A percentile compares a stretch with the other conserved stretches of the same genome.
These are phyloP conservation scores for Ceratocystiopsis minuta DNA, from an alignment of 2,329 filamentous ascomycete species.

Conservation along the genomic window DNA sequence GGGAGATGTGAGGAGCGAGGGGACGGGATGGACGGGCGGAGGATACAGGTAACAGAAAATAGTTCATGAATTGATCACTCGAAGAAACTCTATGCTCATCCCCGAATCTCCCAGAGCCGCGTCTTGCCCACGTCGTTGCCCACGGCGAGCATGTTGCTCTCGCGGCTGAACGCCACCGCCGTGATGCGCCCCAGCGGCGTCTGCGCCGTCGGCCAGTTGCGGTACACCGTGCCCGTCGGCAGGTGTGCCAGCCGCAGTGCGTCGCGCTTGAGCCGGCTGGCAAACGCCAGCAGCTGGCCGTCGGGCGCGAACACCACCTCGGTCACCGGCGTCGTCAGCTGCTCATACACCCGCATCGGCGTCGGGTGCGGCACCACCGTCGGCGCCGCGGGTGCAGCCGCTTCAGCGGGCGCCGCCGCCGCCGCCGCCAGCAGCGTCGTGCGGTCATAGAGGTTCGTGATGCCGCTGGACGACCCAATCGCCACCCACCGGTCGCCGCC, in stretches of 20 bases:
- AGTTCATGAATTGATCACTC: no score
- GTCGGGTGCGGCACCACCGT: constrained; percentile 48
- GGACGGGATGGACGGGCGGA: no score
- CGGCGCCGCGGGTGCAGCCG: constrained; percentile 8
- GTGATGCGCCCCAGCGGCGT: constrained; percentile 78
- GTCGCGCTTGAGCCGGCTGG: constrained; percentile 73
- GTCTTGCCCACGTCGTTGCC: constrained; percentile 83
- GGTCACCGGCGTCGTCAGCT: constrained; percentile 73
- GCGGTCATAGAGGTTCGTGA: constrained; percentile 88
- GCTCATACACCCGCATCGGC: constrained; percentile 59
- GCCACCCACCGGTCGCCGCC: constrained; percentile 82
- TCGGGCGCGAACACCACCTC: constrained; percentile 69
- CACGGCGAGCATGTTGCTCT: constrained; percentile 58
- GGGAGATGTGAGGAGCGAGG: no score
- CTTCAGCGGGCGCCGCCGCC: constrained; percentile 11
- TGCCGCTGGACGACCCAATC: constrained; percentile 68
- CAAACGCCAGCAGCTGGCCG: constrained; percentile 76
- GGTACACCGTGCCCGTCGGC: constrained; percentile 82
- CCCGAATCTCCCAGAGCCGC: constrained; percentile 73
- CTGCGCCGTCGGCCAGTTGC: constrained; percentile 87
- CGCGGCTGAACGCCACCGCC: constrained; percentile 47
- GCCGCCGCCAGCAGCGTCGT: constrained; percentile 36
- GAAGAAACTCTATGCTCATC: constrained; percentile 20
- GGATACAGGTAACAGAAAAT: no score
- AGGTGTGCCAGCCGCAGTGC: constrained; percentile 76